Base-by-base conservation (phyloP, 1,284 basidiomycete genomes). In the Mycena citricolor region DNA sequence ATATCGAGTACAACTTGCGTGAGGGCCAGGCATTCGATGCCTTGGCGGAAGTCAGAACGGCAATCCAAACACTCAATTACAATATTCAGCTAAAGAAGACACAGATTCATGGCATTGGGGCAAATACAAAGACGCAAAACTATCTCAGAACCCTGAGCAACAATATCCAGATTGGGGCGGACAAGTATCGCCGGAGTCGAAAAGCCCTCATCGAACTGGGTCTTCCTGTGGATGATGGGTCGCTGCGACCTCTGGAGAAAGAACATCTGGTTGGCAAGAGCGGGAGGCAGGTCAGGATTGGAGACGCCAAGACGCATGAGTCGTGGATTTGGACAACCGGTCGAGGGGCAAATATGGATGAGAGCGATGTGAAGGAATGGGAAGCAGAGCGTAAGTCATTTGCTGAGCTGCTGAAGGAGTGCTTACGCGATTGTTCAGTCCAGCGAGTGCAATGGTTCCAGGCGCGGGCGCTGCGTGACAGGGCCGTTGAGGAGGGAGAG, bases 401-500 rank as follows among this genome's bases (percentile, higher is more conserved):
- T 5, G n/a, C 20, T 16, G 25, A 10, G 12, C 23, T 7, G 8
- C 13, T 25, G 12, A 17, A 35, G 16, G 28, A 25, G n/a, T n/a
- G n/a, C n/a, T n/a, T n/a, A n/a, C n/a, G n/a, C n/a, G n/a, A n/a
- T n/a, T 12, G 6, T 29, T 11, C 31, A 58, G 58, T 56, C 25
- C 52, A 60, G 22, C 33, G 47, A 8, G 58, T 54, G 3, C 52
- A 54, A 23, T 60, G 56, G 41, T 59, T 58, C 22, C 41, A 49
- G 22, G 54, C 57, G 13, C 36, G 46, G 17, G 49, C 55, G n/a
- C 37, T 44, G 10, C 44, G 52, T 2, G 52, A 60, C 21, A 41
- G 52, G 11, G 47, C 54, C n/a, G 21, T 32, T n/a, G 58, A 61
- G 46, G 55, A 57, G 30, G 54, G 51, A 17, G 54, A 61, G 32